phyloP scores from a whole-genome alignment of 352 stramenopile genomes.

The Phytophthora pisi region DNA sequence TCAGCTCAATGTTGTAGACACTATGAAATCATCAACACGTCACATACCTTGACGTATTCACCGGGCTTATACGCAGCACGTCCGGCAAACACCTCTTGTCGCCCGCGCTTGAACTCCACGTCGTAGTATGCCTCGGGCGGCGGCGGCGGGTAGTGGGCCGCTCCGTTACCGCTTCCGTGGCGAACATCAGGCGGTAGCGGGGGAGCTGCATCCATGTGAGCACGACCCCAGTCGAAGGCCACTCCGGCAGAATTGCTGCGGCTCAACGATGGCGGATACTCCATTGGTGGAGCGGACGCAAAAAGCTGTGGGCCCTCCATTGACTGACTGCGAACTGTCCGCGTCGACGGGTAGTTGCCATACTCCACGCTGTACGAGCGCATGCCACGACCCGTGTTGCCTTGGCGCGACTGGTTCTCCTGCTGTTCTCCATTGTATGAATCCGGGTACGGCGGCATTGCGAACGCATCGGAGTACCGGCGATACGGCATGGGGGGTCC shows the following conservation, averaged over 20 bases:
- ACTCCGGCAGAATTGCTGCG: constrained; percentile 68
- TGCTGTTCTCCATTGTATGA: constrained; percentile 53
- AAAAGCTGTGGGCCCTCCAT: constrained; percentile 78
- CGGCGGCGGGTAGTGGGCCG: constrained; percentile 54
- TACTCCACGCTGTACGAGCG: constrained; percentile 85
- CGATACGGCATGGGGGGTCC: constrained; percentile 63
- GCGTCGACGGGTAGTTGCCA: constrained; percentile 53
- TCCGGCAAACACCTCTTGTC: constrained; percentile 91
- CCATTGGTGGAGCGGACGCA: constrained; percentile 41
- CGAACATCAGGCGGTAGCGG: constrained; percentile 69
- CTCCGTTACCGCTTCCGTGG: constrained; percentile 20
- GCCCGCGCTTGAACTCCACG: constrained; percentile 96
- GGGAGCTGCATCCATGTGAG: constrained; percentile 45
- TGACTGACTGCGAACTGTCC: constrained; percentile 73
- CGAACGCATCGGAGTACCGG: constrained; percentile 78
- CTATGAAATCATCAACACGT: neutral
- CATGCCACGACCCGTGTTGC: constrained; percentile 55
- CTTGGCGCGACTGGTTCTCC: constrained; percentile 53
- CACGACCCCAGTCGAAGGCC: constrained; percentile 69
- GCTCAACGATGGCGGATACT: constrained; percentile 61
- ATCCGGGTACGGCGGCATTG: constrained; percentile 67
- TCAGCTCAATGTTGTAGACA: neutral
- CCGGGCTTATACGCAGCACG: constrained; percentile 89
- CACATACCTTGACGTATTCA: constrained; percentile 92
- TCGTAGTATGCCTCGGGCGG: constrained; percentile 91